Percentiles rank a stretch among this genome's conserved stretches.
Conservation (phyloP, 73 alveolate species). For the Tetrahymena borealis region DNA sequence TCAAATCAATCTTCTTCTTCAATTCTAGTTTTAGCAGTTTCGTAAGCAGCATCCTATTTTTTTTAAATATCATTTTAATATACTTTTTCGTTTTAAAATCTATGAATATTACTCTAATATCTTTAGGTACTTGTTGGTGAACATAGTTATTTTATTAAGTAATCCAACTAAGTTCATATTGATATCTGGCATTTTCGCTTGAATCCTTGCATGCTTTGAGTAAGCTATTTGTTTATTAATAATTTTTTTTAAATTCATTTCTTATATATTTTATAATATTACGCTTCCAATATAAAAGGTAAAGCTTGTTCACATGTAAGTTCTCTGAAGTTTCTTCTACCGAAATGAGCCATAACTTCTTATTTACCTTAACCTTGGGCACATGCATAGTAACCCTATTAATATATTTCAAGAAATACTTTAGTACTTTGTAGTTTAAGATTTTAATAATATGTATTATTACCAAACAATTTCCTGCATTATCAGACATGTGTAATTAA, state of each 20-base stretch:
- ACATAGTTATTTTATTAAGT: background rate
- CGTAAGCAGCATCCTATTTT: background rate
- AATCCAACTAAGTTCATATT: background rate
- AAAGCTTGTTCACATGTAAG: slow-evolving; percentile 64
- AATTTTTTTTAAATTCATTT: background rate
- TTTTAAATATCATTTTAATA: background rate
- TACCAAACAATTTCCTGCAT: slow-evolving; percentile 68
- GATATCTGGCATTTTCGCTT: background rate
- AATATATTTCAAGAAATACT: too few species aligned
- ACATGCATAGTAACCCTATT: slow-evolving; percentile 79
- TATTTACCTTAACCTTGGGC: slow-evolving; percentile 92
- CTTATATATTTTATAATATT: background rate
- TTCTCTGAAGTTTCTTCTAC: slow-evolving; percentile 76
- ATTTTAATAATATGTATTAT: too few species aligned
- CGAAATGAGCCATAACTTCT: slow-evolving; percentile 84
- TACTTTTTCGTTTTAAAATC: background rate
- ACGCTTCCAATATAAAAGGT: slow-evolving; percentile 52
- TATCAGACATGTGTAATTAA: slow-evolving; percentile 78
- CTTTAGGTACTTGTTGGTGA: background rate
- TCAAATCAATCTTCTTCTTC: background rate
- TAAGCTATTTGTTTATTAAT: background rate
- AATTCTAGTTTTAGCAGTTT: background rate
- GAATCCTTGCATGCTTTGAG: background rate
- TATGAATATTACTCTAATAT: background rate
- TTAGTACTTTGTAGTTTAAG: too few species aligned